Conservation (phyloP, 768 basidiomycete species). For the Nidula microcarpa region DNA sequence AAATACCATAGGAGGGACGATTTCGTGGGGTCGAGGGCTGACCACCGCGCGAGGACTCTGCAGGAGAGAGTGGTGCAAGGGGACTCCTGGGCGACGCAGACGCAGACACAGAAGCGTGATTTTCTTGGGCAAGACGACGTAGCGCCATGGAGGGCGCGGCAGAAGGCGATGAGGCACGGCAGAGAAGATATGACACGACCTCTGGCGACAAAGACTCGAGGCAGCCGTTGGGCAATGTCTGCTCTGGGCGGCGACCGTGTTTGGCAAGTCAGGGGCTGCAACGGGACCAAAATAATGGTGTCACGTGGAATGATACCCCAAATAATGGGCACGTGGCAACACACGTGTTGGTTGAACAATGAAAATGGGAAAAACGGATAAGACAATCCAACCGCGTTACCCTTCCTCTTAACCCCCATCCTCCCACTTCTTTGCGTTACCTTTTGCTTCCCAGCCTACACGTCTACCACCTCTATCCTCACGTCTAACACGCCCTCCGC, state of each 20-base stretch:
- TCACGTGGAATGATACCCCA: slow-evolving; percentile 2
- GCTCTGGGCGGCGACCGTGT: neutral
- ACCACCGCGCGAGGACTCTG: slow-evolving; percentile 26
- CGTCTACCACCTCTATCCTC: slow-evolving; percentile 8
- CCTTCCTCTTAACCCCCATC: slow-evolving; percentile 24
- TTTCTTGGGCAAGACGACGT: slow-evolving; percentile 55
- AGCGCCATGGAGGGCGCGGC: slow-evolving; percentile 39
- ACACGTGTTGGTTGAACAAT: slow-evolving; percentile 50
- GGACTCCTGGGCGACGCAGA: slow-evolving; percentile 29
- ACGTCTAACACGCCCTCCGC: slow-evolving; percentile 6
- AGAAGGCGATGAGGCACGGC: too few species aligned
- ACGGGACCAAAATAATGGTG: too few species aligned
- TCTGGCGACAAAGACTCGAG: too few species aligned
- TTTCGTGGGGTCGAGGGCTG: slow-evolving; percentile 39
- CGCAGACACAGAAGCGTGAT: slow-evolving; percentile 32
- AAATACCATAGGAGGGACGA: slow-evolving; percentile 47
- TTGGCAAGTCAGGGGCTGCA: neutral
- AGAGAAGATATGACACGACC: neutral
- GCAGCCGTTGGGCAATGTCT: neutral
- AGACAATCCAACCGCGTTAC: slow-evolving; percentile 9
- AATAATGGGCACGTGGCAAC: slow-evolving; percentile 19
- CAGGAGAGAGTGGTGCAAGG: slow-evolving; percentile 11
- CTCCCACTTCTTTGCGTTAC: slow-evolving; percentile 18
- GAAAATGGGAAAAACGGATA: slow-evolving; percentile 32
- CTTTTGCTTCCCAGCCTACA: slow-evolving; percentile 16